Base-by-base conservation (phyloP, 768 basidiomycete species). In the Collybiopsis confluens region DNA sequence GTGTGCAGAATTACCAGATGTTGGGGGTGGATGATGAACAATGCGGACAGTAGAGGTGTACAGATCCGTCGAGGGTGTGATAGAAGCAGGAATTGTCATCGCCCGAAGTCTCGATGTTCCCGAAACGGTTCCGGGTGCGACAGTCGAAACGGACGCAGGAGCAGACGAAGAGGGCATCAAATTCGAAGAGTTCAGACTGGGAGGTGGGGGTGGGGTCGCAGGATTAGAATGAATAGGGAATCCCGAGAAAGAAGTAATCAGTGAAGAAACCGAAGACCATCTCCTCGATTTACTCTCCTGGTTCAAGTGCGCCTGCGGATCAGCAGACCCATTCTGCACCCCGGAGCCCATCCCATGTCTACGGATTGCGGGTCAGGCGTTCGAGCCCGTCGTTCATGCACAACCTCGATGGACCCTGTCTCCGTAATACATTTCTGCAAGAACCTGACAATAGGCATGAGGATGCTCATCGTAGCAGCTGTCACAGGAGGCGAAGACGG, bases 401-500 rank as follows among this genome's bases (percentile, higher is more conserved):
- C 36, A 15, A 45, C 23, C 28, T 55, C 54, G 8, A 41, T 26
- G n/a, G 24, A 18, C n/a, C 44, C 43, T n/a, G 35, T 45, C 20
- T 23, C 26, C 6, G 44, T 33, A 18, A 88, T 67, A 68, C 86
- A 78, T 48, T 76, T 75, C 68, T 90, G 86, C 52, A 91, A 65
- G 67, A 90, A 89, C 38, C 76, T 71, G 44, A 91, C 68, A 51
- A 90, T 76, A 11, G 85, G 80, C 52, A 85, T 70, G 20, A 92
- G 69, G 38, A 78, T 70, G 16, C 75, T 74, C 68, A 86, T 70
- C n/a, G 82, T 80, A 30, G 68, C 65, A 45, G 76, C 68, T 2
- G 75, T 77, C 52, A 78, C 81, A 2, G 75, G 67, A 16, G 84
- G 86, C 3, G 83, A 83, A 58, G 80, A 83, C 3, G 90, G 88